Conservation (phyloP, 345 rosid species). For the Lagerstroemia speciosa region DNA sequence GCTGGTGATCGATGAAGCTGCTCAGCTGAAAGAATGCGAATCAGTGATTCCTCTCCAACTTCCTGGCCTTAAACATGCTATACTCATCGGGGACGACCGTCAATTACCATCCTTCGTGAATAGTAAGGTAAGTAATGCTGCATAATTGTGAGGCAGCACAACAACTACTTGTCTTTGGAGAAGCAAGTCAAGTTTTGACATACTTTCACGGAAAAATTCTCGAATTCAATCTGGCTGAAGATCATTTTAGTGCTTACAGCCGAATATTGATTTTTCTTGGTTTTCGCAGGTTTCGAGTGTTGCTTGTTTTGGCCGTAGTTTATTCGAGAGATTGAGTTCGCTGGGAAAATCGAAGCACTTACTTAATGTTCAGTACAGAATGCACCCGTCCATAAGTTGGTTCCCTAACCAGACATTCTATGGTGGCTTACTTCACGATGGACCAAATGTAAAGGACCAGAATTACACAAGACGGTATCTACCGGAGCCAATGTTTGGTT, state of each 20-base stretch:
- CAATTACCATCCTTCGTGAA: conserved; percentile 41
- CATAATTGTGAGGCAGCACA: too few species aligned
- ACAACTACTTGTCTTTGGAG: too few species aligned
- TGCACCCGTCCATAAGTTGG: conserved; percentile 67
- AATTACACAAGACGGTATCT: conserved; percentile 22
- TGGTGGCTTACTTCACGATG: conserved; percentile 31
- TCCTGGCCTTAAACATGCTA: conserved; percentile 24
- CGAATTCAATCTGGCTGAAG: neutral
- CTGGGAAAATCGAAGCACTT: conserved; percentile 40
- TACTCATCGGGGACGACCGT: conserved; percentile 48
- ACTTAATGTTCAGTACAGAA: conserved; percentile 52
- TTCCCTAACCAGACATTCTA: conserved; percentile 55
- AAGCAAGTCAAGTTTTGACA: too few species aligned
- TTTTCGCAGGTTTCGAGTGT: conserved; percentile 23
- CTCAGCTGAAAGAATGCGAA: conserved; percentile 52
- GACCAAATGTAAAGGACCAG: conserved; percentile 24
- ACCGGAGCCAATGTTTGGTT: conserved; percentile 35
- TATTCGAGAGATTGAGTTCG: conserved; percentile 47
- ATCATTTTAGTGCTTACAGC: neutral
- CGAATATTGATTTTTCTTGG: neutral
- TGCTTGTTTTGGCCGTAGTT: conserved; percentile 54
- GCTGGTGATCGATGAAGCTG: conserved; percentile 57
- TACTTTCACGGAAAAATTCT: too few species aligned
- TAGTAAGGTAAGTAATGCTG: conserved; percentile 28
- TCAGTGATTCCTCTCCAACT: conserved; percentile 43